Conservation (phyloP, 192 early-diverging fungal species). For the Entomortierella lignicola region DNA sequence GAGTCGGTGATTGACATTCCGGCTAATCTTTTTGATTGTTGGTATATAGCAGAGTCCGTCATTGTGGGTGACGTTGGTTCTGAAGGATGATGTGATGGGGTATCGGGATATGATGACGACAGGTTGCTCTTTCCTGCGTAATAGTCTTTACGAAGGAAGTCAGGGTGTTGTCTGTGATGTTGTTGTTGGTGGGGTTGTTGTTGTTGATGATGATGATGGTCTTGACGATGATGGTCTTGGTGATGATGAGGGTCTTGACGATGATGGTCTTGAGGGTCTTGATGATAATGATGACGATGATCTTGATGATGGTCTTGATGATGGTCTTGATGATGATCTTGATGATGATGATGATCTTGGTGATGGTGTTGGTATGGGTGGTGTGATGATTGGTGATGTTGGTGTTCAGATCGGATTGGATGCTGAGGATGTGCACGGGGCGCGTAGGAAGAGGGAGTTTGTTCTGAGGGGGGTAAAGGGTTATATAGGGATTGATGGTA, state of each 20-base stretch:
- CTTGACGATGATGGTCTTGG: conserved; percentile 2
- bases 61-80: conserved; percentile 5
- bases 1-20: conserved; percentile 56
- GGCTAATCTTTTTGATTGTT: conserved; percentile 46
- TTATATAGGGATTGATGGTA: conserved; percentile 35
- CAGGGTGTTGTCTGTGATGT: neutral
- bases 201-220: neutral
- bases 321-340: neutral
- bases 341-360: neutral
- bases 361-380: too few relatives aligned
- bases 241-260: conserved; percentile 4
- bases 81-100: conserved; percentile 2
- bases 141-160: conserved; percentile 4
- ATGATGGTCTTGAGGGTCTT: neutral
- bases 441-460: neutral
- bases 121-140: conserved; percentile 17
- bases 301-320: neutral
- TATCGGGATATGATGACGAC: neutral
- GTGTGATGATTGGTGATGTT: neutral
- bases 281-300: neutral
- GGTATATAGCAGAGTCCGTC: conserved; percentile 41
- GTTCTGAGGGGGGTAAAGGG: conserved; percentile 1
- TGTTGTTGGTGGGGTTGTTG: neutral
- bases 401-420: neutral
- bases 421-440: neutral